Base-by-base conservation (phyloP, 225 moss, liverwort and hornwort species). In the Antitrichia curtipendula region DNA sequence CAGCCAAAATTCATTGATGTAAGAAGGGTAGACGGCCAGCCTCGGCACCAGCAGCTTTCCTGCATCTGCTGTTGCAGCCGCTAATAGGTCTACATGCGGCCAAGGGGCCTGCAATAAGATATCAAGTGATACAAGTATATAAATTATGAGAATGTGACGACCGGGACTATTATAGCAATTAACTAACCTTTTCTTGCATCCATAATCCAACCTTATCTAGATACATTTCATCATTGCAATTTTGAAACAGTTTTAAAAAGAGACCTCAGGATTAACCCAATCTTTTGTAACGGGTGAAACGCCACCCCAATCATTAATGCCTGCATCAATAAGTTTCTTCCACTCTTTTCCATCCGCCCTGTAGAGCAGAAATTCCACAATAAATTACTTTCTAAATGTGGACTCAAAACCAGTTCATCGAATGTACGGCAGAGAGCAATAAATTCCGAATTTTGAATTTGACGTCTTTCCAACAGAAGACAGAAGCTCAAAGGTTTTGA, bases 251-350 rank as follows among this genome's bases (percentile, higher is more conserved):
- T 45, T 88, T 66, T 29, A 70, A 59, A 74, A 82, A 50, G 58
- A 89, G 85, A 97, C 97, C 94, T 97, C 97, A 21, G 97, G 97
- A 85, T 97, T 97, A 52, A 97, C 97, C 97, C 97, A 97, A 87
- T 97, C 97, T 82, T 90, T 95, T 13, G 97, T 76, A 40, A 97
- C 88, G 63, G 97, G 96, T 80, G 96, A 97, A 77, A 97, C 83
- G 69, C 97, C 97, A 57, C 97, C 97, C 97, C 97, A 97, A 90
- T 97, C 97, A 89, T 97, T 96, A 77, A 97, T 96, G 88, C 97
- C 97, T 79, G 97, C 92, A 52, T 94, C 91, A 81, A 97, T 95
- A 70, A 97, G 92, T 82, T 92, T 92, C 88, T 90, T 95, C 97
- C 97, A 97, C 81, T 89, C 92, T 78, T 90, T 94, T 64, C 95